Percentiles rank a stretch among this genome's conserved stretches.
phyloP scores from a whole-genome alignment of 2,329 filamentous ascomycete species.

The Colletotrichum tropicale region DNA sequence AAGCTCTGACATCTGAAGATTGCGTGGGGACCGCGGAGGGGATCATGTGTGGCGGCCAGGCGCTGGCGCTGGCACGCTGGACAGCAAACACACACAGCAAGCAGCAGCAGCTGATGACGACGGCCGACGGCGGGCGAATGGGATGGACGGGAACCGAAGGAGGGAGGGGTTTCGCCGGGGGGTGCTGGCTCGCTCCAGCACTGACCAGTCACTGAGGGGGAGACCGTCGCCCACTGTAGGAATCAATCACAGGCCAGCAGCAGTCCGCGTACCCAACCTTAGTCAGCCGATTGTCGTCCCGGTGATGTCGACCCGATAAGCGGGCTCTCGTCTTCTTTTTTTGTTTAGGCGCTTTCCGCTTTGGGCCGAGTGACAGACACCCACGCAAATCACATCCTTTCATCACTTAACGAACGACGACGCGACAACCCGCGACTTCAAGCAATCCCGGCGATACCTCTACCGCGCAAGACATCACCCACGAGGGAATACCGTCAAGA shows the following conservation, averaged over 20 bases:
- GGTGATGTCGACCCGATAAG: conserved; percentile 26
- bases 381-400: background rate
- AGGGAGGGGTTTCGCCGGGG: background rate
- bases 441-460: background rate
- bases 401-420: background rate
- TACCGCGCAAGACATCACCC: too few species aligned
- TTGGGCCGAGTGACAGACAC: background rate
- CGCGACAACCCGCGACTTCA: background rate
- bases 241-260: background rate
- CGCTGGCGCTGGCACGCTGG: background rate
- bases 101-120: conserved; percentile 5
- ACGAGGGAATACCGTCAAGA: conserved; percentile 49
- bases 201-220: background rate
- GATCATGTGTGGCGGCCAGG: conserved; percentile 1
- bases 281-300: conserved; percentile 33
- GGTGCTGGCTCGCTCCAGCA: background rate
- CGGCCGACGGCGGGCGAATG: conserved; percentile 9
- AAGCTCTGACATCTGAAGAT: conserved; percentile 21
- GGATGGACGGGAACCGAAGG: background rate
- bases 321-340: background rate
- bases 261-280: background rate
- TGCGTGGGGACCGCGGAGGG: background rate
- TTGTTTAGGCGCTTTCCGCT: conserved; percentile 14
- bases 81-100: background rate
- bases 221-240: background rate